A percentile compares a stretch with the other conserved stretches of the same genome.
Conservation (phyloP, 345 rosid genomes). For the Clarkia xantiana region DNA sequence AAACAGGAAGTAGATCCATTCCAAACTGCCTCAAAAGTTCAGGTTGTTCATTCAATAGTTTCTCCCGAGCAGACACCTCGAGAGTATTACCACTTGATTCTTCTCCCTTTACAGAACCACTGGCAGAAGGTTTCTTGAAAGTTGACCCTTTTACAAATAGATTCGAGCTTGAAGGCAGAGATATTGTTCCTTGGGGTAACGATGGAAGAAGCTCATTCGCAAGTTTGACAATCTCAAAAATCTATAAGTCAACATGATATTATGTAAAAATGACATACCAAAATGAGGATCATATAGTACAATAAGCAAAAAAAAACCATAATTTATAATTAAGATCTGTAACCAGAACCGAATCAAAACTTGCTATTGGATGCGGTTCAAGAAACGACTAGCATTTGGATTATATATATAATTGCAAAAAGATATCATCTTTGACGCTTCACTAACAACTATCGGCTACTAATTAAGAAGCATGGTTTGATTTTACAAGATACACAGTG, state of each 20-base stretch:
- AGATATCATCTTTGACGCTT: too few species aligned
- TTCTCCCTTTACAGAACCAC: conserved; percentile 55
- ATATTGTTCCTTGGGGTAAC: conserved; percentile 76
- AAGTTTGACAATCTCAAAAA: conserved; percentile 95
- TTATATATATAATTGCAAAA: too few species aligned
- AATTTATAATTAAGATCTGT: too few species aligned
- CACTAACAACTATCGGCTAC: too few species aligned
- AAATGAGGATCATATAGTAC: too few species aligned
- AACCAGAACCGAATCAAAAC: too few species aligned
- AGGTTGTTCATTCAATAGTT: conserved; percentile 75
- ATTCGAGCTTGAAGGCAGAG: conserved; percentile 71
- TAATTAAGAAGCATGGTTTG: too few species aligned
- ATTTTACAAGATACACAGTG: too few species aligned
- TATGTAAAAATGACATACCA: too few species aligned
- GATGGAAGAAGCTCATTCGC: conserved; percentile 99
- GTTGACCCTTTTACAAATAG: conserved; percentile 57
- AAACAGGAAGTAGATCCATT: conserved; percentile 89
- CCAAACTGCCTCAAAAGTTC: conserved; percentile 92
- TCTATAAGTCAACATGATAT: conserved; percentile 22
- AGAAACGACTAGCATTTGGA: too few species aligned
- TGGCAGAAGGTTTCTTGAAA: conserved; percentile 50
- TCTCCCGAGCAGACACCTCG: conserved; percentile 73
- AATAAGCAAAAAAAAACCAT: too few species aligned
- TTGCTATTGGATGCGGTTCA: too few species aligned
- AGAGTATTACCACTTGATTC: conserved; percentile 34